Evolutionary conservation across 495 filamentous ascomycete genomes (phyloP).

Genomic region (Penicillium paradoxum): DNA sequence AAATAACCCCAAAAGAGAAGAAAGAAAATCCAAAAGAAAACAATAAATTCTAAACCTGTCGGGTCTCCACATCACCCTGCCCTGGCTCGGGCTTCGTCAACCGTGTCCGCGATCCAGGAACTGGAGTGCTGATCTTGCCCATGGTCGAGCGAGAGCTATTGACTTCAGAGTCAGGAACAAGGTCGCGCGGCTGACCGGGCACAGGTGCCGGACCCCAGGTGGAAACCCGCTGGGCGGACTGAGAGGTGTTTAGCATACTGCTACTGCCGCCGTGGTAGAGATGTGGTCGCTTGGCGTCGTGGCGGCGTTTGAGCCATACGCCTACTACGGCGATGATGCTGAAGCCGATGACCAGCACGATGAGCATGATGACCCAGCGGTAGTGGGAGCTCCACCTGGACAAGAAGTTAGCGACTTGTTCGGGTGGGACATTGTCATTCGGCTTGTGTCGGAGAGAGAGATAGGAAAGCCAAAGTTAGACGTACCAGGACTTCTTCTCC

Average conservation of each 20-base stretch:
- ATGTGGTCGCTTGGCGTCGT: conserved; percentile 39
- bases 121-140: conserved; percentile 5
- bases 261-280: conserved; percentile 31
- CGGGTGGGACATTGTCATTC: too few species aligned
- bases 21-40: background rate
- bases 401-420: too few species aligned
- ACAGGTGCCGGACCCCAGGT: background rate
- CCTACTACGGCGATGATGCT: conserved; percentile 29
- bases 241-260: conserved; percentile 9
- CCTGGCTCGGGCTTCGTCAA: conserved; percentile 21
- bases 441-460: too few species aligned
- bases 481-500: conserved; percentile 26
- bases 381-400: conserved; percentile 49
- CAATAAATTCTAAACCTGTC: conserved; percentile 19
- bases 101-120: conserved; percentile 12
- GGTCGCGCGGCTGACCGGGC: background rate
- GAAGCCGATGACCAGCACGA: conserved; percentile 48
- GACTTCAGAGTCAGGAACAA: conserved; percentile 19
- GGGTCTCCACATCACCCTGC: conserved; percentile 25
- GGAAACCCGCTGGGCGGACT: background rate
- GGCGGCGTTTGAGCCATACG: conserved; percentile 45
- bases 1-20: too few species aligned
- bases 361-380: conserved; percentile 51
- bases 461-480: too few species aligned
- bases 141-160: conserved; percentile 34